phyloP scores from a whole-genome alignment of 2,329 filamentous ascomycete species.

The Fusarium tuaranense region DNA sequence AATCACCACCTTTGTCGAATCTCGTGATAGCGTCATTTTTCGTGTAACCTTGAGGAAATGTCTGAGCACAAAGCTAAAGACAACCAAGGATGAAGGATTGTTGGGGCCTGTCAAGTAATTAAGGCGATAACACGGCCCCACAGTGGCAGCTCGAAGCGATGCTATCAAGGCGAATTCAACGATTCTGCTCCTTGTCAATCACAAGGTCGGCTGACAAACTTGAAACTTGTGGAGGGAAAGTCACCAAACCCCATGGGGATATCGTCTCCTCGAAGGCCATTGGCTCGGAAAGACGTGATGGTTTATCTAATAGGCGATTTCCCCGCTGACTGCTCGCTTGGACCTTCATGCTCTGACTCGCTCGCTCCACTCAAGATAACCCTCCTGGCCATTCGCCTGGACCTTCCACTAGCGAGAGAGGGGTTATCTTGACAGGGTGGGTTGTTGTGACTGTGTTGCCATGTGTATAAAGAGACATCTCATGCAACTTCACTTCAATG shows the following conservation, averaged over 20 bases:
- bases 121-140: conserved; percentile 1
- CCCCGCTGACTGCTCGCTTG: background rate
- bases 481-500: background rate
- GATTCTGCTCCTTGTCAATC: background rate
- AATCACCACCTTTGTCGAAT: conserved; percentile 6
- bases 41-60: background rate
- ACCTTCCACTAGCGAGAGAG: background rate
- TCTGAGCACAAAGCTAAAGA: background rate
- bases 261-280: background rate
- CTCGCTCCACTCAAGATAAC: background rate
- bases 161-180: background rate
- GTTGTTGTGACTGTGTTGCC: background rate
- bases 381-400: background rate
- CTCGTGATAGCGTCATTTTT: conserved; percentile 2
- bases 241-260: background rate
- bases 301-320: background rate
- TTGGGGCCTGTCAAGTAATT: background rate
- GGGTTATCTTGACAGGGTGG: background rate
- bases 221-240: background rate
- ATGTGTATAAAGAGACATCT: background rate
- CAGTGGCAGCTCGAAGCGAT: background rate
- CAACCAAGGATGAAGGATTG: background rate
- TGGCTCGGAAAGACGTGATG: background rate
- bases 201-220: background rate
- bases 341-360: conserved; percentile 9